These are phyloP conservation scores for Zasmidium citrigriseum DNA, from an alignment of 2,329 filamentous ascomycete species.

Conservation along the genomic window DNA sequence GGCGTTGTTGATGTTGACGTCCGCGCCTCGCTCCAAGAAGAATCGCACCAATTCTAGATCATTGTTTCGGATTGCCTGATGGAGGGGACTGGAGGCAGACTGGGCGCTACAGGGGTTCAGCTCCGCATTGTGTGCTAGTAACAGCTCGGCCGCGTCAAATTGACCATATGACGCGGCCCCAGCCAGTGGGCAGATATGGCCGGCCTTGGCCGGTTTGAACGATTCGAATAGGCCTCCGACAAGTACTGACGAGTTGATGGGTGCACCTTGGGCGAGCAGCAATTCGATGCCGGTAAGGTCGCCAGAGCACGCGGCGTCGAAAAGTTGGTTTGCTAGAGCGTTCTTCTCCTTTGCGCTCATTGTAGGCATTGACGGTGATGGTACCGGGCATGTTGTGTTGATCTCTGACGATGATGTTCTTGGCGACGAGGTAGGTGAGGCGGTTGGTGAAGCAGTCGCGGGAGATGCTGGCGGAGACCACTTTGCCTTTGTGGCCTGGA, in stretches of 20 bases:
- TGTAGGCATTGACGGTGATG: background rate
- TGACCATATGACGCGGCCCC: constrained; percentile 34
- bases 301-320: constrained; percentile 32
- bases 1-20: constrained; percentile 30
- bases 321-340: constrained; percentile 28
- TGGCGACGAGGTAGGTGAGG: constrained; percentile 15
- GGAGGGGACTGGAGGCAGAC: constrained; percentile 33
- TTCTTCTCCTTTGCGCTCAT: constrained; percentile 24
- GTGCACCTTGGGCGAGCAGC: constrained; percentile 30
- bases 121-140: constrained; percentile 31
- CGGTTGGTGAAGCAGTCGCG: constrained; percentile 12
- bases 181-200: constrained; percentile 33
- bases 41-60: constrained; percentile 29
- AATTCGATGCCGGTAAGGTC: constrained; percentile 30
- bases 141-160: constrained; percentile 26
- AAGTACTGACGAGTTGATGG: constrained; percentile 28
- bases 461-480: constrained; percentile 37
- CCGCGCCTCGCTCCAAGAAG: constrained; percentile 29
- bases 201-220: constrained; percentile 37
- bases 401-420: constrained; percentile 16
- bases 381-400: constrained; percentile 5
- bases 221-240: constrained; percentile 33
- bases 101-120: constrained; percentile 29
- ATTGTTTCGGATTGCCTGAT: constrained; percentile 33
- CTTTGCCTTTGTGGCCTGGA: constrained; percentile 28